These are phyloP conservation scores for Peronospora destructor DNA, from an alignment of 352 stramenopile species.

Conservation along the genomic window DNA sequence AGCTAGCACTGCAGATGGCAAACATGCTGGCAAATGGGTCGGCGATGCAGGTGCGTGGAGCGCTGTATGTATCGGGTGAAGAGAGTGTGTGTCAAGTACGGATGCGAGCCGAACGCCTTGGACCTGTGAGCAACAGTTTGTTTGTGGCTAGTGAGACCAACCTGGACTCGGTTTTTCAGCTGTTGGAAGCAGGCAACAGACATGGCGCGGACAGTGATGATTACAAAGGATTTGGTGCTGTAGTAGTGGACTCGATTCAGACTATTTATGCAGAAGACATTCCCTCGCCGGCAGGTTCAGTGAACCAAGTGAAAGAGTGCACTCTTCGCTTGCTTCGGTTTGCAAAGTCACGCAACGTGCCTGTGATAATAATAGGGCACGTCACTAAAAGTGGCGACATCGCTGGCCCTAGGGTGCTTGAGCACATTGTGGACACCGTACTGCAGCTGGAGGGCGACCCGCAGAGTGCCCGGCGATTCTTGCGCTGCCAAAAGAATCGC, in stretches of 20 bases:
- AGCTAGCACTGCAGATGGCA: conserved; percentile 91
- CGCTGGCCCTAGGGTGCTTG: conserved; percentile 88
- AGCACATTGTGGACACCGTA: conserved; percentile 93
- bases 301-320: conserved; percentile 94
- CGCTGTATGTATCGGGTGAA: conserved; percentile 95
- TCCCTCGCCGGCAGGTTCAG: conserved; percentile 65
- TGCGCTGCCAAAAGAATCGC: conserved; percentile 93
- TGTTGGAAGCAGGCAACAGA: conserved; percentile 37
- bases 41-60: conserved; percentile 31
- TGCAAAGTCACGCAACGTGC: conserved; percentile 88
- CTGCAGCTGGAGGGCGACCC: conserved; percentile 92
- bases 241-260: conserved; percentile 96
- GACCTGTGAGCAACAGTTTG: conserved; percentile 50
- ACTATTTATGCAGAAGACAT: conserved; percentile 90
- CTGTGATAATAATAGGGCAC: conserved; percentile 93
- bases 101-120: conserved; percentile 85
- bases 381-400: conserved; percentile 96
- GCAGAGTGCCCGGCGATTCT: conserved; percentile 77
- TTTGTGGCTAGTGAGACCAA: conserved; percentile 84
- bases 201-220: background rate
- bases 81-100: conserved; percentile 95
- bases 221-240: conserved; percentile 37
- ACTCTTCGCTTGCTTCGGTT: conserved; percentile 90
- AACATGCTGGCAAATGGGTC: conserved; percentile 62
- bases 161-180: conserved; percentile 60